Evolutionary conservation across 2,329 filamentous ascomycete genomes (phyloP), one percentile per base, ranked within the genome.

Genomic region (Xylariales sp.): DNA sequence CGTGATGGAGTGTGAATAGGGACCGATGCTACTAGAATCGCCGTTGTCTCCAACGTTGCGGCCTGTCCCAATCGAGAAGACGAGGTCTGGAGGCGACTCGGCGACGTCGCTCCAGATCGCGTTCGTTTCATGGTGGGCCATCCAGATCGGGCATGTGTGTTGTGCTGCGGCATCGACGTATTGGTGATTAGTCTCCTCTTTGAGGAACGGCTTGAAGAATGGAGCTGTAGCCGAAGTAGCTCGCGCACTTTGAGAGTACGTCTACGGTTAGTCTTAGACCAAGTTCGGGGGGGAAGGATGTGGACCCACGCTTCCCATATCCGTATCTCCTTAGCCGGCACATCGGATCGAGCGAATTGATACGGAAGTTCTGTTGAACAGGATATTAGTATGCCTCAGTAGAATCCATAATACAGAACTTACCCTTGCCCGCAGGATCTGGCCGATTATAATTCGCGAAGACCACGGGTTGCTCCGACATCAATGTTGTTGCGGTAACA

Each of bases 281-380:
- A n/a, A n/a, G n/a, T n/a, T n/a, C n/a, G 5, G 10, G 39, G 15
- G 19, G 19, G 21, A 38, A 4, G n/a, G 27, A 32, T n/a, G n/a
- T n/a, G n/a, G 4, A 50, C 56, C 56, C 31, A 60, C 57, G 53
- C 58, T 54, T 60, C 58, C 56, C 58, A 60, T 8, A 51, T 54
- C 7, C 49, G 47, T 32, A 59, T 55, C 33, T 60, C 58, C 28
- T 51, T 56, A 11, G 43, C 40, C 9, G 56, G 56, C 5, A 48
- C 36, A 39, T 59, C 53, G 6, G 56, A 53, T 18, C 58, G 49
- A 19, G 46, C 37, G 31, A 60, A 60, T 25, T 45, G 48, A 32
- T 59, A 60, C 1, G 56, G 56, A 10, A 51, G 39, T 12, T 43
- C 57, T 58, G 24, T 12, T 9, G 2, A 28, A 19, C 12, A 4